Evolutionary conservation across 805 yeast species (phyloP), one percentile per base, ranked within the genome.

Genomic region (Candida yuanshanica): DNA sequence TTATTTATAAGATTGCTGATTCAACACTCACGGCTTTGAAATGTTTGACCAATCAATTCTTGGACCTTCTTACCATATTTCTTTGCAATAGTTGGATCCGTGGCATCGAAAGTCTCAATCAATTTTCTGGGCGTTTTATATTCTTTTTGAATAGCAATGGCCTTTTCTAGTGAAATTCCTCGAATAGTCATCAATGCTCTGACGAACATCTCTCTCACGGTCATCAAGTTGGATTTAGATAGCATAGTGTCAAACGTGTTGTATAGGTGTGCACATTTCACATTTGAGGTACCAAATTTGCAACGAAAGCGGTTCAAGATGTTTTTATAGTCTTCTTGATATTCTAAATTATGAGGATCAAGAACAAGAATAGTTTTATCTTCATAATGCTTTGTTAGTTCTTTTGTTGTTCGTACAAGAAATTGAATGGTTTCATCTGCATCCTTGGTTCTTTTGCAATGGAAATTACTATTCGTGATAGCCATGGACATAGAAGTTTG

Each of bases 111-210:
- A 10, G 71, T 76, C 17, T 69, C 66, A 11, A 81, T 57, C n/a
- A 91, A 66, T 16, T 55, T 58, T 26, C 65, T 64, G 0, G 97
- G 93, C 0, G 97, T 90, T 3, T 79, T 77, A 55, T 70, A 93
- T 33, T 70, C 58, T 16, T 67, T 66, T 60, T 90, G 97, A 9
- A 93, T 79, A 7, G 77, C 77, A 9, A 78, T 56, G 0, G 99
- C 99, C 56, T 85, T 88, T 47, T 91, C 97, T 23, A 86, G 63
- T 0, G 95, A 78, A 1, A 93, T 69, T 1, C 98, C 99, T 45
- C 76, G 73, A 2, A 84, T 72, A 3, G 89, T 75, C 83, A 89
- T 77, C 18, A 93, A 70, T 81, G 88, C 79, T 35, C 75, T 68
- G 2, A 88, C 64, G 51, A 79, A 91, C 52, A 87, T 64, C 47